A percentile compares a stretch with the other conserved stretches of the same genome.
phyloP scores from a whole-genome alignment of 441 rosid genomes.

The Croton laevigatus region DNA sequence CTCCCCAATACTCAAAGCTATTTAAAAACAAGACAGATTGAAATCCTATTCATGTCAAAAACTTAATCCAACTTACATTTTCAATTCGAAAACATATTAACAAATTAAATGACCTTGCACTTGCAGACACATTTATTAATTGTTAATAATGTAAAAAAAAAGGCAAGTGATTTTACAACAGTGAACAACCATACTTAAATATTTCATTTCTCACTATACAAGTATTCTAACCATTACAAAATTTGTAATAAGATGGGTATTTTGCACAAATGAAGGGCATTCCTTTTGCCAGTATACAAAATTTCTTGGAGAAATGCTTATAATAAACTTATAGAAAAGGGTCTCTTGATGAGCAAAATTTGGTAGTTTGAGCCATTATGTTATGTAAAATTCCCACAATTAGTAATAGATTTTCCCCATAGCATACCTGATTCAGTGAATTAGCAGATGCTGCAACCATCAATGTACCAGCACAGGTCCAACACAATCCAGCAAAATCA shows the following conservation, averaged over 20 bases:
- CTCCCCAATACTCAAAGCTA: no score
- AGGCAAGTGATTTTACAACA: no score
- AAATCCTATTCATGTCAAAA: neutral
- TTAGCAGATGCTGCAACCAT: conserved; percentile 95
- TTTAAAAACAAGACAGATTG: no score
- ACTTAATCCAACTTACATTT: neutral
- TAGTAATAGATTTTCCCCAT: neutral
- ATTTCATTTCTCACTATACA: neutral
- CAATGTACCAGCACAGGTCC: conserved; percentile 95
- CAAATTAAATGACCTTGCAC: neutral
- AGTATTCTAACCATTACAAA: neutral
- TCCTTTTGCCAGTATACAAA: neutral
- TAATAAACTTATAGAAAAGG: neutral
- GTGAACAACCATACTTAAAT: neutral
- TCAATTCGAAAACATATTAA: no score
- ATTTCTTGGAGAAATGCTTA: neutral
- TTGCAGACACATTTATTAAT: neutral
- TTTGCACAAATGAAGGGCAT: neutral
- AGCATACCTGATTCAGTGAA: conserved; percentile 82
- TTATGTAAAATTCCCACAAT: neutral
- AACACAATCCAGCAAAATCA: conserved; percentile 71
- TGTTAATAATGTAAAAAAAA: no score
- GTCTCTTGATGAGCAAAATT: neutral
- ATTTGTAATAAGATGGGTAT: neutral
- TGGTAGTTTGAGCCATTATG: neutral